Percentiles rank a stretch among this genome's conserved stretches.
Evolutionary conservation across 208 protist species (phyloP).

Genomic region (Trypanosoma theileri): DNA sequence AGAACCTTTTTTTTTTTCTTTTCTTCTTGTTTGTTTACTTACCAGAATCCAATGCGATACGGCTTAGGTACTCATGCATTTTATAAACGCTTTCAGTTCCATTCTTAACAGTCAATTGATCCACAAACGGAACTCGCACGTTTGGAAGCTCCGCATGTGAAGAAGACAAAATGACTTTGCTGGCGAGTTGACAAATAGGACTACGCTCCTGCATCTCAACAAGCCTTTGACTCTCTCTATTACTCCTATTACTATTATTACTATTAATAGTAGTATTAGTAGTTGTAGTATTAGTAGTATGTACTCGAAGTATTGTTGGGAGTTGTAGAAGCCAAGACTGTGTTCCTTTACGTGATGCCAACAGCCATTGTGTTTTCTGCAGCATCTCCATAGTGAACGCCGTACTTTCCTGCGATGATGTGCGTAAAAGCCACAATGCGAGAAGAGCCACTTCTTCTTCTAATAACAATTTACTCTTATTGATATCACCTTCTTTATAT

Average conservation of each 20-base stretch:
- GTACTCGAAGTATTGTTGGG: constrained; percentile 10
- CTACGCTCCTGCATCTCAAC: constrained; percentile 13
- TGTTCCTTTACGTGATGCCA: constrained; percentile 15
- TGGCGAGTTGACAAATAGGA: constrained; percentile 16
- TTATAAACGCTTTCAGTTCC: constrained; percentile 3
- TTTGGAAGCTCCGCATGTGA: background rate
- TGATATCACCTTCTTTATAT: background rate
- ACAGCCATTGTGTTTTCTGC: constrained; percentile 17
- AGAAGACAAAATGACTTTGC: constrained; percentile 7
- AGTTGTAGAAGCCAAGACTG: constrained; percentile 21
- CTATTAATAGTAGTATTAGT: background rate
- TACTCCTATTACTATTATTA: background rate
- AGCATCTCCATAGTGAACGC: background rate
- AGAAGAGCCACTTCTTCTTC: constrained; percentile 20
- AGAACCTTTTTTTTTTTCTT: background rate
- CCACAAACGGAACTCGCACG: constrained; percentile 20
- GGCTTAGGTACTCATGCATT: constrained; percentile 28
- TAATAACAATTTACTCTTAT: background rate
- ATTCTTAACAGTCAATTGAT: constrained; percentile 16
- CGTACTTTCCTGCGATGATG: background rate
- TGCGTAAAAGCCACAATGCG: constrained; percentile 20
- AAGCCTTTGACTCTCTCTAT: background rate
- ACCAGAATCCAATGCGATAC: constrained; percentile 24
- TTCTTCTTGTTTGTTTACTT: background rate
- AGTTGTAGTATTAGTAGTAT: background rate